Base-by-base conservation (phyloP, 1,284 basidiomycete genomes). In the Ustilago vetiveriae region DNA sequence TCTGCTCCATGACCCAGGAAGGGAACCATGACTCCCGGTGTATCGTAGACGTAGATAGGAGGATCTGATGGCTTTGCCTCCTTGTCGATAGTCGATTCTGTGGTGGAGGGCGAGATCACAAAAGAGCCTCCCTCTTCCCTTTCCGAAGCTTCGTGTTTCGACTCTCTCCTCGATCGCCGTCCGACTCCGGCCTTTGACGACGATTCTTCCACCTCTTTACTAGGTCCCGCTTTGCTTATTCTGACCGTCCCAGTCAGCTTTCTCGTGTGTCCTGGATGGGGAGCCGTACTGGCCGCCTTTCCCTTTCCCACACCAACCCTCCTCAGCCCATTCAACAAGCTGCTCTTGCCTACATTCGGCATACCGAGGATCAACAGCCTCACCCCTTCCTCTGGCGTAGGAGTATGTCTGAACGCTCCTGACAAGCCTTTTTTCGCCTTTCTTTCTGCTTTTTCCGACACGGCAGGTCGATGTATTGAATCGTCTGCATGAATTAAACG, bases 331-430 rank as follows among this genome's bases (percentile, higher is more conserved):
- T 98, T 98, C 14, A 98, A 84, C 46, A 98, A 83, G 4, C 92
- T 94, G 24, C 93, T 96, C 84, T 98, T 99, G 43, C 96, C 96
- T 37, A 98, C 94, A 81, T 98, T 98, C 5, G 95, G 95, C 95
- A 98, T 98, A 22, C 95, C 95, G 13, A 82, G 42, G 6, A 81
- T 74, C 39, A 82, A 57, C 35, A 81, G 38, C 19, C 80, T 56
- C 24, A 80, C 72, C 13, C 79, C 80, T n/a, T 67, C 71, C 22
- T 80, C 79, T 10, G 80, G 79, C 24, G 79, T 81, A 1, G 76
- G 66, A 3, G 72, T 79, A 48, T 76, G 70, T 9, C 69, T 46
- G 27, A 81, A 80, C 11, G 82, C 81, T 4, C 82, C 76, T 0
- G 71, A 60, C 3, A 82, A 59, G 50, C 77, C 72, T 63, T 74